Evolutionary conservation across 768 basidiomycete genomes (phyloP).

Genomic region (Termitomyces sp.): DNA sequence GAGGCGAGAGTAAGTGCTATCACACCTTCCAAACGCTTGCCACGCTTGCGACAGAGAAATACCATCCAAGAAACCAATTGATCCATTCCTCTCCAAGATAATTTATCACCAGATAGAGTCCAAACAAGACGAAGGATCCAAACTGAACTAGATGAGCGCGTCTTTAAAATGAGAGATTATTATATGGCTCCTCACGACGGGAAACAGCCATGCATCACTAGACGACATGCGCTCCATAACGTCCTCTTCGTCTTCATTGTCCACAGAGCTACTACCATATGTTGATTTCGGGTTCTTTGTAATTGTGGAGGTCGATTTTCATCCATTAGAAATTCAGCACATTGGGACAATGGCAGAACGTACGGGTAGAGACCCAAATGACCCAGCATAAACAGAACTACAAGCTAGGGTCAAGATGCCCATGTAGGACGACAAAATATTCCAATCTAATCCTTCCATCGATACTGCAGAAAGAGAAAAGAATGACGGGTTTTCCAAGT

Average conservation of each 20-base stretch:
- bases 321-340: neutral
- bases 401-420: slow-evolving; percentile 66
- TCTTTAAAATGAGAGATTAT: neutral
- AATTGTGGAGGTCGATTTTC: neutral
- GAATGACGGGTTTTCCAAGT: neutral
- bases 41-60: slow-evolving; percentile 63
- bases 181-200: slow-evolving; percentile 50
- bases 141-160: slow-evolving; percentile 35
- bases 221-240: slow-evolving; percentile 58
- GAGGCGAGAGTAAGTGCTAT: slow-evolving; percentile 10
- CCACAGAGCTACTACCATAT: slow-evolving; percentile 17
- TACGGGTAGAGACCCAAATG: slow-evolving; percentile 67
- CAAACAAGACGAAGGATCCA: slow-evolving; percentile 66
- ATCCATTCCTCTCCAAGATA: slow-evolving; percentile 81
- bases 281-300: slow-evolving; percentile 22
- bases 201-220: slow-evolving; percentile 72
- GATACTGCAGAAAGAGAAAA: neutral
- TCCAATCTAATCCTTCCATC: slow-evolving; percentile 41
- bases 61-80: slow-evolving; percentile 76
- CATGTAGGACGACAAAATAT: slow-evolving; percentile 61
- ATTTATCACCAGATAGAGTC: slow-evolving; percentile 67
- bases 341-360: slow-evolving; percentile 20
- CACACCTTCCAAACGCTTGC: slow-evolving; percentile 68
- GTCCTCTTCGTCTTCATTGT: slow-evolving; percentile 58
- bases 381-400: slow-evolving; percentile 66